phyloP scores from a whole-genome alignment of 2,329 filamentous ascomycete species.

The Podosphaera fusca region DNA sequence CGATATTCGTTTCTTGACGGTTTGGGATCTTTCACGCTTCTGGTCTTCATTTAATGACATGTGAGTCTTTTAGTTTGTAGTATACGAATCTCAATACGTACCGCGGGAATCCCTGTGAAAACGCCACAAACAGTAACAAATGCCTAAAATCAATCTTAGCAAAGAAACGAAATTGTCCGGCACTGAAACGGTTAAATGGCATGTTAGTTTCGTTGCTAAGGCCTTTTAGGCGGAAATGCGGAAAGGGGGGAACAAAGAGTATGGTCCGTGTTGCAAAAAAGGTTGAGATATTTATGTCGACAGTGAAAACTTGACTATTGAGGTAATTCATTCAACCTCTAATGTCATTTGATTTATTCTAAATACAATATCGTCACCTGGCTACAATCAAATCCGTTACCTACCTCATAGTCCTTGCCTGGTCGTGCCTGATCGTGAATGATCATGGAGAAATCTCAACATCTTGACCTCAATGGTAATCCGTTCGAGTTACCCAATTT shows the following conservation, averaged over 20 bases:
- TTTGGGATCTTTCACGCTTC: no score
- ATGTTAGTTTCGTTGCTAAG: background rate
- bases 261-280: background rate
- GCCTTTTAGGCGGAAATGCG: background rate
- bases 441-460: slow-evolving; percentile 4
- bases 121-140: no score
- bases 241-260: background rate
- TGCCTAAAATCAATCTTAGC: no score
- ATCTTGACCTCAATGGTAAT: slow-evolving; percentile 16
- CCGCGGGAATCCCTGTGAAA: no score
- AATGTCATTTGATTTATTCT: background rate
- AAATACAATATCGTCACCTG: background rate
- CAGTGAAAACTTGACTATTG: background rate
- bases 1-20: no score
- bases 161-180: background rate
- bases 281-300: background rate
- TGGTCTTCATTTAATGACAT: no score
- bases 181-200: background rate
- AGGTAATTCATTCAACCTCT: background rate
- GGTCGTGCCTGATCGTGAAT: background rate
- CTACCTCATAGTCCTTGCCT: background rate
- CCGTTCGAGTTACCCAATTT: slow-evolving; percentile 15
- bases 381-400: background rate
- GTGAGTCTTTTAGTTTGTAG: no score
- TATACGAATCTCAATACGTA: no score